Conservation (phyloP, 495 filamentous ascomycete species). For the Evernia prunastri region DNA sequence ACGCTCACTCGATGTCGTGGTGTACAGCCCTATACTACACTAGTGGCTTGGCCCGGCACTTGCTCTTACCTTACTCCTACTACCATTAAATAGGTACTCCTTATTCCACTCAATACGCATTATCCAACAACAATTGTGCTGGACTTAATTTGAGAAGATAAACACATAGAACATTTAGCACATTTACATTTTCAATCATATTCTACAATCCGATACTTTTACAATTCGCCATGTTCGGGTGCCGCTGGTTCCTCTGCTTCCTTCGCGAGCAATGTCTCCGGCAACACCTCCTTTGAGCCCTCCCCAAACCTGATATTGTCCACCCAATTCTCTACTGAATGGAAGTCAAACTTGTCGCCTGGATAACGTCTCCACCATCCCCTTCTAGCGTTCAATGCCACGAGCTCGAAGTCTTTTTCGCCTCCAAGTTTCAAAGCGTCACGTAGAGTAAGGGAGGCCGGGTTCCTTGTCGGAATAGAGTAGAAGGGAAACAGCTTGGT, state of each 20-base stretch:
- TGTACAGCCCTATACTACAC: too few relatives aligned
- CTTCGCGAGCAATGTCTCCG: constrained; percentile 55
- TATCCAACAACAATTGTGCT: too few relatives aligned
- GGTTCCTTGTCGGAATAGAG: constrained; percentile 59
- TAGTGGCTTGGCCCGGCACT: too few relatives aligned
- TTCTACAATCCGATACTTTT: constrained; percentile 11
- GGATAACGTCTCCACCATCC: constrained; percentile 79
- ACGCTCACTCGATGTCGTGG: too few relatives aligned
- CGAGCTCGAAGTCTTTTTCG: constrained; percentile 51
- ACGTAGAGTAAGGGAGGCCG: constrained; percentile 48
- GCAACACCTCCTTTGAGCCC: constrained; percentile 71
- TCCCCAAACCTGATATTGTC: constrained; percentile 84
- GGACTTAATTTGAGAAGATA: too few relatives aligned
- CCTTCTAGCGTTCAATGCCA: constrained; percentile 77
- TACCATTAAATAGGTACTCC: too few relatives aligned
- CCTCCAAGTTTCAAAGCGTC: constrained; percentile 53
- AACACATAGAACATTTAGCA: too few relatives aligned
- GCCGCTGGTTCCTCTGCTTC: constrained; percentile 14
- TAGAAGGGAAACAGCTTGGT: constrained; percentile 77
- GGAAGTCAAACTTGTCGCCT: constrained; percentile 45
- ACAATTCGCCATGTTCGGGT: constrained; percentile 23
- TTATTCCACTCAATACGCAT: too few relatives aligned
- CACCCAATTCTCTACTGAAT: constrained; percentile 73
- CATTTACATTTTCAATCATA: too few relatives aligned
- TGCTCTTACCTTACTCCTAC: too few relatives aligned